A percentile compares a stretch with the other conserved stretches of the same genome.
Conservation (phyloP, 208 protist species). For the Trypanosoma lewisi region DNA sequence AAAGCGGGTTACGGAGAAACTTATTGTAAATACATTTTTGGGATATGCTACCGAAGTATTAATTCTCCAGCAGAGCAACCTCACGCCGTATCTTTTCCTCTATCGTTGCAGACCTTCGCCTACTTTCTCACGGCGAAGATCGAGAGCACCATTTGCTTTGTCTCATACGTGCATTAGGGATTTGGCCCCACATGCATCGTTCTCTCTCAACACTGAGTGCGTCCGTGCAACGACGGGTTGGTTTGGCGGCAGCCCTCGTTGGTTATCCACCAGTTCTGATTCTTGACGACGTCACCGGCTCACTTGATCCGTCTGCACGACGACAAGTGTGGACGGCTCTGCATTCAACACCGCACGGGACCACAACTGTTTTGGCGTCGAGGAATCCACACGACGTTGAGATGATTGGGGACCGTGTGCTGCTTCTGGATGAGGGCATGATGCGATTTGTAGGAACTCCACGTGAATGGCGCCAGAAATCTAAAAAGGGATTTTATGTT, state of each 20-base stretch:
- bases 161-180: slow-evolving; percentile 21
- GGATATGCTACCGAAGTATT: slow-evolving; percentile 15
- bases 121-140: neutral
- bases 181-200: slow-evolving; percentile 13
- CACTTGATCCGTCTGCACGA: slow-evolving; percentile 34
- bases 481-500: slow-evolving; percentile 13
- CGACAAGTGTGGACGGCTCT: slow-evolving; percentile 39
- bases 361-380: slow-evolving; percentile 47
- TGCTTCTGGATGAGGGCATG: slow-evolving; percentile 48
- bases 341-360: slow-evolving; percentile 5
- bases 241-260: slow-evolving; percentile 44
- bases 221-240: slow-evolving; percentile 11
- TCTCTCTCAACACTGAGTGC: slow-evolving; percentile 1
- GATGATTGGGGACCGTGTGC: slow-evolving; percentile 31
- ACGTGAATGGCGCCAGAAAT: neutral
- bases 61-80: slow-evolving; percentile 6
- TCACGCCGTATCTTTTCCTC: slow-evolving; percentile 23
- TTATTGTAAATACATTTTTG: slow-evolving; percentile 2
- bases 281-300: slow-evolving; percentile 45
- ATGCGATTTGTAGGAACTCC: slow-evolving; percentile 47
- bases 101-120: slow-evolving; percentile 19
- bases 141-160: slow-evolving; percentile 16
- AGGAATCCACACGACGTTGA: slow-evolving; percentile 50
- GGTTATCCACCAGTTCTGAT: slow-evolving; percentile 35
- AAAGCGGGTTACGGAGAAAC: neutral